These are phyloP conservation scores for Carpinus viminea DNA, from an alignment of 306 rosid species.

Conservation along the genomic window DNA sequence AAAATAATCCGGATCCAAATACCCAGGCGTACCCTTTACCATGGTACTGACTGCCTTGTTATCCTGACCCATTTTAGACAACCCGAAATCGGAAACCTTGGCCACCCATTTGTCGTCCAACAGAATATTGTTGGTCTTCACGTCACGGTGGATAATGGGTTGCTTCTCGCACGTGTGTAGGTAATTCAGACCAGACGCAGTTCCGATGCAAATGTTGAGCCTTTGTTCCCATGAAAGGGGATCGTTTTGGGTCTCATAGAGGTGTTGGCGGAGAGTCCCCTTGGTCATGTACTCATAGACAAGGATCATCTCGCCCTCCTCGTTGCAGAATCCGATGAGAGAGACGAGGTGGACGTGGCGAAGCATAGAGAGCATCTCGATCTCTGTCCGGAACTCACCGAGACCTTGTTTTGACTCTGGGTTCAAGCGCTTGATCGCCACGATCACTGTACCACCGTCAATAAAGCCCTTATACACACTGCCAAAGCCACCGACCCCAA, in stretches of 20 bases:
- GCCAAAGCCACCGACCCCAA: no score
- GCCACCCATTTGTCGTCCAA: slow-evolving; percentile 47
- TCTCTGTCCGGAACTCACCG: slow-evolving; percentile 46
- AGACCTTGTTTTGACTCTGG: slow-evolving; percentile 41
- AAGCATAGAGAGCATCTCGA: slow-evolving; percentile 37
- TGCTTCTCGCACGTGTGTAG: slow-evolving; percentile 46
- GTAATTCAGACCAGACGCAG: slow-evolving; percentile 61
- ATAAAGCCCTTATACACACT: no score
- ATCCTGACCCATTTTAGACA: slow-evolving; percentile 37
- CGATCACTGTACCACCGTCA: background rate
- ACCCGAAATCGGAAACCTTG: slow-evolving; percentile 59
- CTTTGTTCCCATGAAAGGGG: slow-evolving; percentile 48
- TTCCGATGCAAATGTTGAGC: slow-evolving; percentile 44
- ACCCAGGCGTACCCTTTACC: slow-evolving; percentile 46
- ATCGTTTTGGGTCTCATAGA: slow-evolving; percentile 31
- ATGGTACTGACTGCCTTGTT: slow-evolving; percentile 37
- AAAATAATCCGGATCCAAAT: slow-evolving; percentile 46
- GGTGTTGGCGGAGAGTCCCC: slow-evolving; percentile 54
- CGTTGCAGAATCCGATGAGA: slow-evolving; percentile 45
- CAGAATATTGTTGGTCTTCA: slow-evolving; percentile 59
- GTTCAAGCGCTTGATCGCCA: slow-evolving; percentile 39
- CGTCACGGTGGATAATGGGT: slow-evolving; percentile 52
- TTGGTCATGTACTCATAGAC: slow-evolving; percentile 52
- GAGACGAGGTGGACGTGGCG: slow-evolving; percentile 43
- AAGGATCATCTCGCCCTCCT: slow-evolving; percentile 43